phyloP scores from a whole-genome alignment of 805 yeast species.

The Saturnispora gosingensis region DNA sequence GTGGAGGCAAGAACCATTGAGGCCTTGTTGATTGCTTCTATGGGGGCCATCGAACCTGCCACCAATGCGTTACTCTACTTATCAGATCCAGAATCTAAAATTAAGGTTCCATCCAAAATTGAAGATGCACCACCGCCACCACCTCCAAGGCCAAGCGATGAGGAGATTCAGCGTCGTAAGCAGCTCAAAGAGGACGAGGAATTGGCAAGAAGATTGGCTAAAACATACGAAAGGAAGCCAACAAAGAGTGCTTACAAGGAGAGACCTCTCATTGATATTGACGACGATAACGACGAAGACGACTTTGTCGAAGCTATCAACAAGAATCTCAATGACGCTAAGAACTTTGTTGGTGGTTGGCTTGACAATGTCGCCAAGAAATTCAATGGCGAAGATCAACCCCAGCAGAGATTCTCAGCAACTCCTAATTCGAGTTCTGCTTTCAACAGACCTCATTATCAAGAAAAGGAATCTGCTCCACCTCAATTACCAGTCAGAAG shows the following conservation, averaged over 20 bases:
- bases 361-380: conserved; percentile 56
- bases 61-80: conserved; percentile 78
- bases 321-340: conserved; percentile 75
- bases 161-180: conserved; percentile 24
- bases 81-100: conserved; percentile 60
- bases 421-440: background rate
- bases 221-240: conserved; percentile 35
- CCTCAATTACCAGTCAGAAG: conserved; percentile 7
- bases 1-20: conserved; percentile 61
- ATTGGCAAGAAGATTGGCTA: conserved; percentile 72
- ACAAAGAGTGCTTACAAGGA: background rate
- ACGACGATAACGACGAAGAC: conserved; percentile 30
- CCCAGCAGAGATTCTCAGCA: background rate
- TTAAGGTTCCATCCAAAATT: conserved; percentile 34
- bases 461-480: background rate
- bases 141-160: conserved; percentile 28
- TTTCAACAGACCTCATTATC: background rate
- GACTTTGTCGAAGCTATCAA: conserved; percentile 52
- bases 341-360: conserved; percentile 70
- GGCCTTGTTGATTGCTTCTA: conserved; percentile 79
- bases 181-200: conserved; percentile 50
- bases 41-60: conserved; percentile 73
- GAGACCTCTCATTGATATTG: conserved; percentile 9
- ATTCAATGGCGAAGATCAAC: conserved; percentile 18
- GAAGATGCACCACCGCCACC: conserved; percentile 15